Evolutionary conservation across 768 basidiomycete species (phyloP).

Genomic region (Suillus placidus): DNA sequence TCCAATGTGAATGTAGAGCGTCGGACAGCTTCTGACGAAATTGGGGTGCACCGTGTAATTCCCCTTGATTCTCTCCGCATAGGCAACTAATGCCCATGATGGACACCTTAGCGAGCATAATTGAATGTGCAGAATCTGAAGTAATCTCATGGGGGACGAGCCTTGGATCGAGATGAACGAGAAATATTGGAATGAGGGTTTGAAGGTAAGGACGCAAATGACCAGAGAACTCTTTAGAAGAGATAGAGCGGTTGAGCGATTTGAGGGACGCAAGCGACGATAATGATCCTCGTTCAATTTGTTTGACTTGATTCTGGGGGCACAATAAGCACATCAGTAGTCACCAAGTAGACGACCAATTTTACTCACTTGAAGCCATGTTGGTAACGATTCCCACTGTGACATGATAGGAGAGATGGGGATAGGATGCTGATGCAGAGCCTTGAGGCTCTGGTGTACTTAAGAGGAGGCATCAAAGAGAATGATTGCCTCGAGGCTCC

Average conservation of each 20-base stretch:
- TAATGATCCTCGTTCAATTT: constrained; percentile 2
- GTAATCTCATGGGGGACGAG: constrained; percentile 1
- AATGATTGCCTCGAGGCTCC: not conserved
- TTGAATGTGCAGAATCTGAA: constrained; percentile 1
- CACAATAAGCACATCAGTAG: not conserved
- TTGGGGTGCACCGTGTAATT: constrained; percentile 1
- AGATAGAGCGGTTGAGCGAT: not conserved
- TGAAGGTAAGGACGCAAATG: constrained; percentile 2
- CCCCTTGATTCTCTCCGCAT: constrained; percentile 2
- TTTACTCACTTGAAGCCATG: constrained; percentile 1
- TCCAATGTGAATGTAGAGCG: not conserved
- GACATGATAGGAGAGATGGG: constrained; percentile 1
- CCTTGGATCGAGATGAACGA: constrained; percentile 3
- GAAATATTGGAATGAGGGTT: constrained; percentile 1
- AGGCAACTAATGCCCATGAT: constrained; percentile 2
- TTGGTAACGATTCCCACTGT: constrained; percentile 3
- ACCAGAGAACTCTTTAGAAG: constrained; percentile 1
- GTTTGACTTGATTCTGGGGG: not conserved
- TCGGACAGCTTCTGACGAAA: constrained; percentile 4
- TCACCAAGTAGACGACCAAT: not conserved
- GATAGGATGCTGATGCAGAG: not conserved
- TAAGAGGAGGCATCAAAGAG: not conserved
- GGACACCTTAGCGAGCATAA: constrained; percentile 4
- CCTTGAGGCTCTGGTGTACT: not conserved
- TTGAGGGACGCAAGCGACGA: constrained; percentile 1